These are phyloP conservation scores for Iberis pinnata DNA, from an alignment of 345 rosid genomes.

Conservation along the genomic window DNA sequence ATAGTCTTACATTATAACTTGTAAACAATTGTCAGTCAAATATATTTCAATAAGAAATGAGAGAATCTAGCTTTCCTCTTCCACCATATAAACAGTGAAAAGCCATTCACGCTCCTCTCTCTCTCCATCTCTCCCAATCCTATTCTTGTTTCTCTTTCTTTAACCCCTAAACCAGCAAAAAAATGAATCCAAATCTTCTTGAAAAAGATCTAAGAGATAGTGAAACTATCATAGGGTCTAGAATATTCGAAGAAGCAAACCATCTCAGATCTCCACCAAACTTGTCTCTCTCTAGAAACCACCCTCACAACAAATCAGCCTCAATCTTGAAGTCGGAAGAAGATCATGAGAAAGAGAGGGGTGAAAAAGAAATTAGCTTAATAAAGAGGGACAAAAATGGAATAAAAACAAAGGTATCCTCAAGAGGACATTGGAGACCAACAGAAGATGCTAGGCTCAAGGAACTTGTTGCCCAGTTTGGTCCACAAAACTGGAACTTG, in stretches of 20 bases:
- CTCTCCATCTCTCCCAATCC: not conserved
- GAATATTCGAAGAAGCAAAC: slow-evolving; percentile 15
- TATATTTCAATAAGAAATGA: slow-evolving; percentile 6
- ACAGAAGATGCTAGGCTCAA: slow-evolving; percentile 82
- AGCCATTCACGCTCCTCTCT: slow-evolving; percentile 18
- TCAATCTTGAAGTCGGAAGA: slow-evolving; percentile 14
- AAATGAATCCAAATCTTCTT: slow-evolving; percentile 23
- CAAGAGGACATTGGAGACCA: slow-evolving; percentile 95
- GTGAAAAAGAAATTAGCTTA: not conserved
- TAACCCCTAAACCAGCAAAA: slow-evolving; percentile 1
- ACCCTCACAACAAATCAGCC: slow-evolving; percentile 18
- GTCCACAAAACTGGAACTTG: slow-evolving; percentile 97
- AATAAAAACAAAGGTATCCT: slow-evolving; percentile 22
- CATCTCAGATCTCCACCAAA: slow-evolving; percentile 25
- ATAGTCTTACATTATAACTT: not conserved
- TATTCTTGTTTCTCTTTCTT: slow-evolving; percentile 11
- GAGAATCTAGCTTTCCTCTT: slow-evolving; percentile 25
- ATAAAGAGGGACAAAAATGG: slow-evolving; percentile 17
- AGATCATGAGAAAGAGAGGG: slow-evolving; percentile 15
- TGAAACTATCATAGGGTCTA: slow-evolving; percentile 12
- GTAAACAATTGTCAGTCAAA: slow-evolving; percentile 15
- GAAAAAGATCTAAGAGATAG: slow-evolving; percentile 17
- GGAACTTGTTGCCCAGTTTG: slow-evolving; percentile 75
- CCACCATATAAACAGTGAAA: slow-evolving; percentile 33
- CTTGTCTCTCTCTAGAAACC: slow-evolving; percentile 12